Percentiles rank a stretch among this genome's conserved stretches.
Conservation (phyloP, 148 eudicot genomes). For the Arbutus unedo region DNA sequence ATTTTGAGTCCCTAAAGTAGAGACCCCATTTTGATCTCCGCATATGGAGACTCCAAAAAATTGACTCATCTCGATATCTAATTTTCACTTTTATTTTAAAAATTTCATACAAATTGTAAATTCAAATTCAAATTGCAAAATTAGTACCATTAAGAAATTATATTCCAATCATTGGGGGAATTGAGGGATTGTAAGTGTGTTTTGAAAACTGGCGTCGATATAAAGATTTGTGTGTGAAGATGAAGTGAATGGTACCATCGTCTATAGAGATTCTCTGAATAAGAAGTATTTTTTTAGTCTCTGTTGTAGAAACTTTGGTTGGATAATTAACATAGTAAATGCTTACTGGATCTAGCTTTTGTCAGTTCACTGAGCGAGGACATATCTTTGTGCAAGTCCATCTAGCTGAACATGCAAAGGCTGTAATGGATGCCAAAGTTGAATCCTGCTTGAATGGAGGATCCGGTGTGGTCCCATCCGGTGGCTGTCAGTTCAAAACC, state of each 20-base stretch:
- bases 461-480: constrained; percentile 20
- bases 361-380: constrained; percentile 68
- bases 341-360: constrained; percentile 4
- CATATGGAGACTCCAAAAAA: not conserved
- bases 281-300: not conserved
- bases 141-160: not conserved
- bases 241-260: not conserved
- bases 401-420: constrained; percentile 44
- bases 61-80: not conserved
- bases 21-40: not conserved
- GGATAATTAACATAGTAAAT: not conserved
- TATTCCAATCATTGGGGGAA: not conserved
- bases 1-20: not conserved
- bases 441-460: constrained; percentile 34
- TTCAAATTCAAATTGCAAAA: not conserved
- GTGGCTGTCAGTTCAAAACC: constrained; percentile 33
- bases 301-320: not conserved
- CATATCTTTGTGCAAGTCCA: constrained; percentile 64
- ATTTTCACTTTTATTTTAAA: not conserved
- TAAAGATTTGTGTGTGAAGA: not conserved
- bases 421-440: constrained; percentile 26
- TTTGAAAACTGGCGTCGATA: not conserved
- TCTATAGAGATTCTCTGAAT: not conserved
- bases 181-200: not conserved
- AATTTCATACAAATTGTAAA: not conserved